Base-by-base conservation (phyloP, 208 protist genomes). In the Crithidia sp. region DNA sequence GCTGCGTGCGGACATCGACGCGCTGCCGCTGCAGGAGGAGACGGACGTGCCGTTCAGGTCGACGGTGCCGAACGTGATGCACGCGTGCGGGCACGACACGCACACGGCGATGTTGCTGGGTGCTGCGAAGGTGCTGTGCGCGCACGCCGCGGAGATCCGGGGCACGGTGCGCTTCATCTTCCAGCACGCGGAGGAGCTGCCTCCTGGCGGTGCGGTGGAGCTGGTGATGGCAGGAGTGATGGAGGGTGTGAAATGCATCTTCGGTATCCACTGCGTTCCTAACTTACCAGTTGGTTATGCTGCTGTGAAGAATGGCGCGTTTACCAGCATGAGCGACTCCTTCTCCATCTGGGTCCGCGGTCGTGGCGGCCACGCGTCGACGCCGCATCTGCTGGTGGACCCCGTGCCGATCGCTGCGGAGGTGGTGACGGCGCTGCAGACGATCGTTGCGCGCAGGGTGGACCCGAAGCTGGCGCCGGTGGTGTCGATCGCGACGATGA, bases 131-230 rank as follows among this genome's bases (percentile, higher is more conserved):
- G 83, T 88, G 50, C 73, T 91, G 47, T 91, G 86, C 71, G 73
- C 70, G 28, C 71, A 81, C 65, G 62, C 45, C 43, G 47, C 83
- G n/a, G 71, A 76, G 44, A 81, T 91, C 74, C 67, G 76, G 36
- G 86, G 86, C 66, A 86, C 86, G 28, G 83, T 88, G 47, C 86
- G 86, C 28, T 91, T 91, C 57, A 78, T 91, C 54, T 91, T 91
- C 62, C 86, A 91, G 74, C 86, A 91, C 74, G 82, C 86, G 4
- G 86, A 91, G 78, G 86, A 91, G 71, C 55, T 83, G 54, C 76
- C 68, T 40, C 86, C 86, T 17, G 79, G 86, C 69, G 86, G 86
- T 53, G 86, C 86, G 57, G 65, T 79, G 59, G 74, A 88, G 73
- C 71, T 91, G 13, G 80, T 87, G 43, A 57, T 74, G 65, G 54